Percentiles rank a stretch among this genome's conserved stretches.
Conservation (phyloP, 2,329 filamentous ascomycete genomes). For the Pseudogymnoascus sp. region DNA sequence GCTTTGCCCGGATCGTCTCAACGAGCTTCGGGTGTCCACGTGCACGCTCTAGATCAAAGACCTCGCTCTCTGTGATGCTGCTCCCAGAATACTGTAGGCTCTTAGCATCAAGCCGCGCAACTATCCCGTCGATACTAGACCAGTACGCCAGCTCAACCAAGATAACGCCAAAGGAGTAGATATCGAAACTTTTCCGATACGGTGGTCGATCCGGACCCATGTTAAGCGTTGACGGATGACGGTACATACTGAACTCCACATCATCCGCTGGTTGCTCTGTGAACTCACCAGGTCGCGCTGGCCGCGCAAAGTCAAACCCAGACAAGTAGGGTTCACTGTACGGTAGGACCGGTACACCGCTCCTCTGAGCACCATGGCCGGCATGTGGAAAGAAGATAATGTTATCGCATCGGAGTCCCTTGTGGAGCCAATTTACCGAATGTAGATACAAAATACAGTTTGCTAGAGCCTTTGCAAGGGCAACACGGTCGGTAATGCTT, state of each 20-base stretch:
- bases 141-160: constrained; percentile 47
- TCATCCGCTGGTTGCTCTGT: constrained; percentile 41
- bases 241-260: constrained; percentile 40
- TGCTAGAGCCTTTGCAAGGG: constrained; percentile 42
- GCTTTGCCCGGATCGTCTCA: constrained; percentile 28
- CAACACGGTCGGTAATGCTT: constrained; percentile 42
- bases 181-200: constrained; percentile 43
- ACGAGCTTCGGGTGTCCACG: constrained; percentile 33
- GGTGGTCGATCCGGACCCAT: constrained; percentile 21
- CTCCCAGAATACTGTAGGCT: neutral
- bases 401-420: constrained; percentile 46
- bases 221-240: constrained; percentile 31
- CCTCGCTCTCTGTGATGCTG: constrained; percentile 7
- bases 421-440: constrained; percentile 49
- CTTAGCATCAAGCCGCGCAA: constrained; percentile 18
- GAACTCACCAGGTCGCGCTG: constrained; percentile 40
- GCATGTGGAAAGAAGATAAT: constrained; percentile 41
- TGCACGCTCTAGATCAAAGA: constrained; percentile 30
- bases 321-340: constrained; percentile 38
- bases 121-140: constrained; percentile 37
- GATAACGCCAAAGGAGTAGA: constrained; percentile 45
- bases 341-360: constrained; percentile 24
- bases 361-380: neutral
- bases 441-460: constrained; percentile 48
- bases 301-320: constrained; percentile 48